Conservation (phyloP, 306 rosid genomes). For the Gleditsia sinensis region DNA sequence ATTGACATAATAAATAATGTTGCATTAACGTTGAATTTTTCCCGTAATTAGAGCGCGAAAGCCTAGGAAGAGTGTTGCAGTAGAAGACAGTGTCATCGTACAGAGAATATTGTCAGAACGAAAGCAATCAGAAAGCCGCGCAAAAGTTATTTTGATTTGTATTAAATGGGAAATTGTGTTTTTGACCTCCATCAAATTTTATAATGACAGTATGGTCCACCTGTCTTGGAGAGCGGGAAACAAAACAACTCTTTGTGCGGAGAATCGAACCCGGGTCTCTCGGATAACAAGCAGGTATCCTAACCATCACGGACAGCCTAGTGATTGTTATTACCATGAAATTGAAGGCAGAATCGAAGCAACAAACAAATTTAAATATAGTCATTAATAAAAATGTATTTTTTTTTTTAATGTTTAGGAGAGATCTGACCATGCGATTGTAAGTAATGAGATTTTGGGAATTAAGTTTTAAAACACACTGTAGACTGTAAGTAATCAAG, state of each 20-base stretch:
- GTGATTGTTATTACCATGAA: no score
- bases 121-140: constrained; percentile 47
- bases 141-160: constrained; percentile 45
- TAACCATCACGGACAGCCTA: neutral
- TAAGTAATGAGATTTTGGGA: no score
- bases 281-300: neutral
- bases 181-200: neutral
- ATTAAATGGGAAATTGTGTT: neutral
- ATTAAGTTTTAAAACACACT: no score
- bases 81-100: constrained; percentile 44
- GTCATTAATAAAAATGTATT: no score
- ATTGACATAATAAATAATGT: constrained; percentile 20
- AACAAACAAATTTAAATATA: no score
- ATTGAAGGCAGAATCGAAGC: no score
- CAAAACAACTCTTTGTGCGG: neutral
- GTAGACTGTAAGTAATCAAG: no score
- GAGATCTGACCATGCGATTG: no score
- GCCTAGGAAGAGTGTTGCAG: constrained; percentile 32
- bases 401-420: no score
- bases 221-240: neutral
- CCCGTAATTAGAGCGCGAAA: constrained; percentile 38
- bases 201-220: neutral
- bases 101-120: constrained; percentile 69
- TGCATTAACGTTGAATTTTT: constrained; percentile 32
- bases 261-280: neutral